A percentile compares a stretch with the other conserved stretches of the same genome.
Conservation (phyloP, 1,284 basidiomycete species). For the Ceratobasidium sp. region DNA sequence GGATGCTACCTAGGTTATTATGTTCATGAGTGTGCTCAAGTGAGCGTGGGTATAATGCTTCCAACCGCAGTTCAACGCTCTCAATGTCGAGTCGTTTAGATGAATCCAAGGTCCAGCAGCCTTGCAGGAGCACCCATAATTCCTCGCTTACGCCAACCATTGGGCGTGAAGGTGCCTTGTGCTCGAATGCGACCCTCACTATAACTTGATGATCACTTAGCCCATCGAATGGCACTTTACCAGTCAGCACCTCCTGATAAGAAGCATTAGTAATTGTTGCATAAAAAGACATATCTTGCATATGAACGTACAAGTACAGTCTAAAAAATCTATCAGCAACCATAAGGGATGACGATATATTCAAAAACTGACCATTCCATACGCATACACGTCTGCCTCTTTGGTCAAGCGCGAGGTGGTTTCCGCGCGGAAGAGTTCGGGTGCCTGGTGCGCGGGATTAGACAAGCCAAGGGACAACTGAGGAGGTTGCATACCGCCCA, state of each 20-base stretch:
- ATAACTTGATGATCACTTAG: constrained; percentile 1
- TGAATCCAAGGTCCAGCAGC: no score
- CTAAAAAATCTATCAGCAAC: background rate
- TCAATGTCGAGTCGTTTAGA: no score
- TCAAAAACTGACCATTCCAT: background rate
- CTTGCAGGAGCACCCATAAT: no score
- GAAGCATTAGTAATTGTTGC: constrained; percentile 46
- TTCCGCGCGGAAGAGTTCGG: background rate
- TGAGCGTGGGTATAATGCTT: no score
- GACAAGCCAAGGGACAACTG: background rate
- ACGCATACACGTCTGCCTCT: background rate
- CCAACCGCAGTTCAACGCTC: no score
- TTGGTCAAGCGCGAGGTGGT: background rate
- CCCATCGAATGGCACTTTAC: constrained; percentile 52
- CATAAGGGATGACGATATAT: no score
- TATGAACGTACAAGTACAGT: background rate
- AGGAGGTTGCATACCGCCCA: background rate
- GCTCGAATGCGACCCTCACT: no score
- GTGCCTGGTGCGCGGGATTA: background rate
- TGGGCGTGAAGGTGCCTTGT: no score
- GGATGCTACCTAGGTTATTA: no score
- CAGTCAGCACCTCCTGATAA: constrained; percentile 45
- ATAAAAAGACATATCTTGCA: constrained; percentile 45
- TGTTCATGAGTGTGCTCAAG: no score
- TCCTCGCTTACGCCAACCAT: no score